Evolutionary conservation across 805 yeast genomes (phyloP).

Genomic region (Wickerhamiella occidentalis): DNA sequence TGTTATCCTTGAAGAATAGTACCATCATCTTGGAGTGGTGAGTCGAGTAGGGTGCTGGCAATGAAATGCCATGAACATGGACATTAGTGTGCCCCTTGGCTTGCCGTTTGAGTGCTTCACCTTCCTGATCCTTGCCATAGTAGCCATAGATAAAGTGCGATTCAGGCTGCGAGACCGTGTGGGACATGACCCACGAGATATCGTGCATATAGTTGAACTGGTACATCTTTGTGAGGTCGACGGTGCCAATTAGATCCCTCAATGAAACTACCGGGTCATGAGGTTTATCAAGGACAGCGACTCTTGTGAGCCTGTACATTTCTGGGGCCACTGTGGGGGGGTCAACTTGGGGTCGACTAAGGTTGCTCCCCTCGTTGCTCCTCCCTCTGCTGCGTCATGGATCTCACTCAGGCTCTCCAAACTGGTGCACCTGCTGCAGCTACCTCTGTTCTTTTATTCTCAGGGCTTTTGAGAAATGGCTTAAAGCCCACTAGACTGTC

Average conservation of each 20-base stretch:
- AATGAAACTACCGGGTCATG: conserved; percentile 16
- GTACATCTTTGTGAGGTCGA: conserved; percentile 22
- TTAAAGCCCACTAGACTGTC: conserved; percentile 18
- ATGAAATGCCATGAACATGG: conserved; percentile 13
- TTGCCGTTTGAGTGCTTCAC: conserved; percentile 1
- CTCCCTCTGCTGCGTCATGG: conserved; percentile 6
- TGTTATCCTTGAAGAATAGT: conserved; percentile 15
- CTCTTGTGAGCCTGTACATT: conserved; percentile 9
- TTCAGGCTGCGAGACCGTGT: conserved; percentile 13
- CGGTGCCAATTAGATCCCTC: conserved; percentile 20
- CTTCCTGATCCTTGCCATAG: conserved; percentile 9
- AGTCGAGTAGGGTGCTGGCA: neutral
- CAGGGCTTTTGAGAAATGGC: conserved; percentile 14
- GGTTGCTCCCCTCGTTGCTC: neutral
- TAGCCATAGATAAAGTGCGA: conserved; percentile 22
- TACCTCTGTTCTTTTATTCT: conserved; percentile 12
- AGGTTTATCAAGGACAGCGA: neutral
- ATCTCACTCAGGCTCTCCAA: conserved; percentile 11
- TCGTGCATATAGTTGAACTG: conserved; percentile 27
- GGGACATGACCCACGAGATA: conserved; percentile 21
- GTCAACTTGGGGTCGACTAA: neutral
- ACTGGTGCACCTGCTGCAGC: conserved; percentile 19
- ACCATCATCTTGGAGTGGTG: conserved; percentile 30
- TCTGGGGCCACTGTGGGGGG: too few species aligned
- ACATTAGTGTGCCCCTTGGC: conserved; percentile 15